Evolutionary conservation across 768 basidiomycete species (phyloP).

Genomic region (Russula olivacea): DNA sequence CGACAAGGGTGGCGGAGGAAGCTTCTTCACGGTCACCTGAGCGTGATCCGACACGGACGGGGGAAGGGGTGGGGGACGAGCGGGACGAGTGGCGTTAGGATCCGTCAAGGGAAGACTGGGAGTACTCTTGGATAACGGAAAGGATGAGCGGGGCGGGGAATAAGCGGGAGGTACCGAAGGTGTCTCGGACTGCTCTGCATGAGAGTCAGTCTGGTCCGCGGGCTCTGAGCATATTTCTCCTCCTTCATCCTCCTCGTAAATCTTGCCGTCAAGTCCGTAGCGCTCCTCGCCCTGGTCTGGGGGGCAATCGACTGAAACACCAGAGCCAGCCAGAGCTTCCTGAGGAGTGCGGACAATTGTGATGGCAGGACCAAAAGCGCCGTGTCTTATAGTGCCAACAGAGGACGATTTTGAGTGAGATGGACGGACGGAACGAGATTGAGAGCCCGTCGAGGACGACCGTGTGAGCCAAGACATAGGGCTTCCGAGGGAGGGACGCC

Average conservation of each 20-base stretch:
- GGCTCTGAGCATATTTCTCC: slow-evolving; percentile 3
- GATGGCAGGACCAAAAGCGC: slow-evolving; percentile 63
- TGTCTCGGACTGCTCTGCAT: slow-evolving; percentile 7
- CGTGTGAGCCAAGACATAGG: slow-evolving; percentile 42
- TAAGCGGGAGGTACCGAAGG: slow-evolving; percentile 26
- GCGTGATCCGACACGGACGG: slow-evolving; percentile 21
- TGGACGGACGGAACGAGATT: slow-evolving; percentile 33
- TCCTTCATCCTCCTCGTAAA: not conserved
- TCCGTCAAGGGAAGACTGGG: slow-evolving; percentile 27
- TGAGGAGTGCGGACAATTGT: slow-evolving; percentile 74
- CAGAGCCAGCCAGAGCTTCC: slow-evolving; percentile 53
- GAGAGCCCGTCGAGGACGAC: slow-evolving; percentile 33
- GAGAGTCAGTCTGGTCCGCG: not conserved
- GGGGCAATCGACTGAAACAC: slow-evolving; percentile 11
- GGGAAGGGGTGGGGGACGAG: slow-evolving; percentile 32
- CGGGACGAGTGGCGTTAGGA: slow-evolving; percentile 32
- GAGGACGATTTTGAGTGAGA: slow-evolving; percentile 40
- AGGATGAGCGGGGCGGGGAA: slow-evolving; percentile 28
- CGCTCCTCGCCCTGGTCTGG: slow-evolving; percentile 10
- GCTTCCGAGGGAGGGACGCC: slow-evolving; percentile 37
- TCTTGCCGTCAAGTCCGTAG: not conserved
- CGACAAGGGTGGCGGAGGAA: slow-evolving; percentile 26
- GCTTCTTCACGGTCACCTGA: slow-evolving; percentile 27
- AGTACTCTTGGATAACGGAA: slow-evolving; percentile 27
- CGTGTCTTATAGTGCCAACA: slow-evolving; percentile 37